Conservation (phyloP, 345 rosid genomes). For the Cardamine chenopodiifolia region DNA sequence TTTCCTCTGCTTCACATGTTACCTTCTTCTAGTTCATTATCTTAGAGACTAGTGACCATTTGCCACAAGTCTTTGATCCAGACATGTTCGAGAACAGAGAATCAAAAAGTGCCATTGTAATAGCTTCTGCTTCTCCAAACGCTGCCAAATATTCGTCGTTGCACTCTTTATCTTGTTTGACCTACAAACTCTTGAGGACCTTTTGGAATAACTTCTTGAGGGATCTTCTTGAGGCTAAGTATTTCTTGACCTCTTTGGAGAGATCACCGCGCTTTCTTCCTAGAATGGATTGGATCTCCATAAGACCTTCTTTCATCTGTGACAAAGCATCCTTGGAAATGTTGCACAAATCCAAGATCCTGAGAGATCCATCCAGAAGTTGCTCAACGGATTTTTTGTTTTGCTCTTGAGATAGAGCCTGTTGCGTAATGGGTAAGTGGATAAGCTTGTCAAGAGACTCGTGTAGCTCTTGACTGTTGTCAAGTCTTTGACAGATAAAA, state of each 20-base stretch:
- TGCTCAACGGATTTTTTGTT: conserved; percentile 28
- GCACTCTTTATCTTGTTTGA: neutral
- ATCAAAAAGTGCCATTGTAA: neutral
- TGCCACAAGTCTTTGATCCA: too few species aligned
- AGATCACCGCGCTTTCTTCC: conserved; percentile 26
- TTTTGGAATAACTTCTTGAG: conserved; percentile 30
- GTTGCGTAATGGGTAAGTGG: conserved; percentile 30
- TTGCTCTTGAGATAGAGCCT: conserved; percentile 35
- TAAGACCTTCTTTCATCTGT: conserved; percentile 34
- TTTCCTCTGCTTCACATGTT: too few species aligned
- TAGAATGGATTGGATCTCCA: conserved; percentile 40
- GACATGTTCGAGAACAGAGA: conserved; percentile 27
- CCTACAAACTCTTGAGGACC: conserved; percentile 13
- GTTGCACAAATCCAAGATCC: conserved; percentile 40
- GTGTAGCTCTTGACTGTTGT: conserved; percentile 37
- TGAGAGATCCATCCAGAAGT: conserved; percentile 42
- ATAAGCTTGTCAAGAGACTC: conserved; percentile 40
- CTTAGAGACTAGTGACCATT: too few species aligned
- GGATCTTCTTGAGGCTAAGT: conserved; percentile 28
- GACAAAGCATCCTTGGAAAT: conserved; percentile 41
- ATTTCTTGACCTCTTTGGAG: conserved; percentile 25
- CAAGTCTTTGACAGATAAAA: conserved; percentile 24
- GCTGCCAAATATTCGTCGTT: neutral
- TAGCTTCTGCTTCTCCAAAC: conserved; percentile 38
- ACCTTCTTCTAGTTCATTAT: too few species aligned